Percentiles rank a stretch among this genome's conserved stretches.
Conservation (phyloP, 2,329 filamentous ascomycete species). For the Epichloe hybrida region DNA sequence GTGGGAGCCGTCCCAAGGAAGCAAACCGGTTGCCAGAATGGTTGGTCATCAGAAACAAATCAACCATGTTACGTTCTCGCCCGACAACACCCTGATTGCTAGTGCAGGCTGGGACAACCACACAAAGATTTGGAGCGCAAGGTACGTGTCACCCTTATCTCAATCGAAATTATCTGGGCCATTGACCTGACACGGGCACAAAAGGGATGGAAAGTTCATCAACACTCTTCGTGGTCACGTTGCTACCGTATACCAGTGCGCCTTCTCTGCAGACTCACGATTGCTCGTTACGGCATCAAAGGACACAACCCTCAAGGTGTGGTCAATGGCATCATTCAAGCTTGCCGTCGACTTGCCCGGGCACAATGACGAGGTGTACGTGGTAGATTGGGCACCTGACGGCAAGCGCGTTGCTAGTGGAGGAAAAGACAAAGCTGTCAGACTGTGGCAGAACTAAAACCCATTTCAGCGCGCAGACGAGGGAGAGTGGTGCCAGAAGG, state of each 20-base stretch:
- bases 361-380: slow-evolving; percentile 86
- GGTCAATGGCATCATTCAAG: slow-evolving; percentile 80
- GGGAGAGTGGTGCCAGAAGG: background rate
- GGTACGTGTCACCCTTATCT: slow-evolving; percentile 27
- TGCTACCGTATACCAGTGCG: slow-evolving; percentile 81
- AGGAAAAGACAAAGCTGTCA: slow-evolving; percentile 75
- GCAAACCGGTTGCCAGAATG: slow-evolving; percentile 76
- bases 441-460: slow-evolving; percentile 48
- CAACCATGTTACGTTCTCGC: slow-evolving; percentile 89
- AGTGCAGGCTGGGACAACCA: slow-evolving; percentile 89
- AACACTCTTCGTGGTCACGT: slow-evolving; percentile 79
- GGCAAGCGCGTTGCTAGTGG: slow-evolving; percentile 85
- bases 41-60: slow-evolving; percentile 95
- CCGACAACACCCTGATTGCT: slow-evolving; percentile 76
- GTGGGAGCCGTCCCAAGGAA: slow-evolving; percentile 69
- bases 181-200: background rate
- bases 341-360: slow-evolving; percentile 70
- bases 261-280: slow-evolving; percentile 86
- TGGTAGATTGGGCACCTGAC: slow-evolving; percentile 89
- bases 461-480: background rate
- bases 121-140: slow-evolving; percentile 79
- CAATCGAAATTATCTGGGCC: background rate
- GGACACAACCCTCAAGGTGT: slow-evolving; percentile 88
- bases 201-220: slow-evolving; percentile 60
- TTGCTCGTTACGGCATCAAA: slow-evolving; percentile 77